Base-by-base conservation (phyloP, 768 basidiomycete genomes). In the Boletus pseudopeckii region DNA sequence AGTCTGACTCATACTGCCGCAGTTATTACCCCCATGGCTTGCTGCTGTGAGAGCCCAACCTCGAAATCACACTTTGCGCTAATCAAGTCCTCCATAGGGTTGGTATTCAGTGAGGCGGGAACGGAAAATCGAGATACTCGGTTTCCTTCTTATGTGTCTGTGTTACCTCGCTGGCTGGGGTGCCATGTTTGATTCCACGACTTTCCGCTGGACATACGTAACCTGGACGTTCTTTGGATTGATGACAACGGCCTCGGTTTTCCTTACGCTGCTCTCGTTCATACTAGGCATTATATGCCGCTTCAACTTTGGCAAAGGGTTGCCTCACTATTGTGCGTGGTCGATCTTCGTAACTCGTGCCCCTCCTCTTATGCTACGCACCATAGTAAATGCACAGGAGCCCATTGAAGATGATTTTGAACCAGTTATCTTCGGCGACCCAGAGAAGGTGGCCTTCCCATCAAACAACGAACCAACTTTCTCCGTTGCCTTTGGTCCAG, bases 71-170 rank as follows among this genome's bases (percentile, higher is more conserved):
- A 34, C 52, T 44, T 39, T 13, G 22, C 38, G 26, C 17, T 53
- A 45, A 48, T 18, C 20, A 28, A 48, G 28, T 50, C 7, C 5
- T 36, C 50, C 26, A 7, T 50, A 86, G 81, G 90, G 90, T 17
- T 92, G 89, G 89, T 81, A 86, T 62, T 80, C 83, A 33, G 81
- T 87, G 47, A 84, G 89, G 37, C 78, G 76, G 47, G 90, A 92
- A 69, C 72, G 77, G 52, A 80, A 77, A 54, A 53, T 76, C 10
- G 77, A 75, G 15, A 88, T 84, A 80, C 54, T 83, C 47, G 56
- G 80, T 14, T 92, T 92, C 73, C 74, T 92, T 53, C 62, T 74
- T 15, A 58, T 88, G 45, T 83, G 82, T 11, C 54, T 81, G 32
- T 66, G 81, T 18, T 88, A 91, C 66, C 74, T 90, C 18, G 77